phyloP scores from a whole-genome alignment of 306 rosid species.

The Quercus parvula region DNA sequence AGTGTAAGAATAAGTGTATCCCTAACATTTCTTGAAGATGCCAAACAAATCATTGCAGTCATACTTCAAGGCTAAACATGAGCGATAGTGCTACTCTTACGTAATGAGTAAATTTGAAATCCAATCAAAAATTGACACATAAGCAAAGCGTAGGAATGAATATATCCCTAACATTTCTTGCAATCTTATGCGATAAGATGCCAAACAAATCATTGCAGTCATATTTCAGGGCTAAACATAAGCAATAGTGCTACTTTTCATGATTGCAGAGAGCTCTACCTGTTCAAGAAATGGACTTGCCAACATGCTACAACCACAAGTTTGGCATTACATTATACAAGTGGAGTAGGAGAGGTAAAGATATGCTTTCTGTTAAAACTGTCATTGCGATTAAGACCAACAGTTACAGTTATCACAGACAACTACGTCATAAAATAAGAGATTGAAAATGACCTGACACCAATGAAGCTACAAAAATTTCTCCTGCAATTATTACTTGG shows the following conservation, averaged over 20 bases:
- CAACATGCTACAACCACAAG: neutral
- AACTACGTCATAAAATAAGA: no score
- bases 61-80: neutral
- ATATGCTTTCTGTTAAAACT: no score
- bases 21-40: neutral
- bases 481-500: no score
- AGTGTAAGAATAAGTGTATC: no score
- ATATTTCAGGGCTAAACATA: neutral
- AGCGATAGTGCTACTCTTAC: neutral
- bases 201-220: neutral
- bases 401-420: no score
- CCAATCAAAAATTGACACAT: no score
- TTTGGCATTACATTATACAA: neutral
- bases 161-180: no score
- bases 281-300: neutral
- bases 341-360: neutral
- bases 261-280: neutral
- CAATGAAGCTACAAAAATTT: no score
- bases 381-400: no score
- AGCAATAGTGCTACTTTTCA: neutral
- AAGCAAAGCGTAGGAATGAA: accelerated
- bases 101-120: no score
- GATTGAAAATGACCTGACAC: no score
- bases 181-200: neutral
- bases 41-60: neutral